A percentile compares a stretch with the other conserved stretches of the same genome.
Evolutionary conservation across 148 eudicot genomes (phyloP).

Genomic region (Drosera capensis): DNA sequence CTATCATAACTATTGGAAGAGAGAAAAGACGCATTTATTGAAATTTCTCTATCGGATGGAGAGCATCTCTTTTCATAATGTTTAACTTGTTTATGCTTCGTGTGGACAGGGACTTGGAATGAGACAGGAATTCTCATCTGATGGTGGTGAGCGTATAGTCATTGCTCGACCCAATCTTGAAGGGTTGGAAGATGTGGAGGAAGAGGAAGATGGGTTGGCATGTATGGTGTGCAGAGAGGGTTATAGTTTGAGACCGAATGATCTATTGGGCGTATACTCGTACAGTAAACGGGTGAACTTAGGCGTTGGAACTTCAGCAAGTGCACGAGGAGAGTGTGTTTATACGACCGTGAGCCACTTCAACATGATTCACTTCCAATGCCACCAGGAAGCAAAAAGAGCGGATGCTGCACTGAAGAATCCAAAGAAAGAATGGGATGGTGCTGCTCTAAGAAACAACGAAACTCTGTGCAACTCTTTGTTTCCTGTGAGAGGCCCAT

Average conservation of each 20-base stretch:
- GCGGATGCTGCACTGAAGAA: constrained; percentile 83
- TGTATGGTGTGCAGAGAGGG: constrained; percentile 99
- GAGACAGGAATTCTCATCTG: constrained; percentile 72
- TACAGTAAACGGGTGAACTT: constrained; percentile 92
- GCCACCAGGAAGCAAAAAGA: constrained; percentile 98
- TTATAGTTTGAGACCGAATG: constrained; percentile 74
- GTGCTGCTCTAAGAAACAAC: constrained; percentile 88
- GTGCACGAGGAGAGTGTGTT: constrained; percentile 85
- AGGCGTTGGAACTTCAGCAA: constrained; percentile 69
- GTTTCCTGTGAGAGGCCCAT: constrained; percentile 81
- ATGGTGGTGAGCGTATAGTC: constrained; percentile 95
- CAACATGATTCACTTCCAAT: constrained; percentile 92
- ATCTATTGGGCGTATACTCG: constrained; percentile 77
- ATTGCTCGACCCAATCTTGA: constrained; percentile 71
- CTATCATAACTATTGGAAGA: too few species aligned
- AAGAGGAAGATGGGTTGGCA: constrained; percentile 93
- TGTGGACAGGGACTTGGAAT: constrained; percentile 57
- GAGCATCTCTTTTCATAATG: too few species aligned
- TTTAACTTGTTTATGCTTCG: too few species aligned
- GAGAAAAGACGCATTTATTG: too few species aligned
- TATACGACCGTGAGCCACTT: constrained; percentile 98
- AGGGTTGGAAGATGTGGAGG: constrained; percentile 92
- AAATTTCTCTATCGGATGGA: too few species aligned
- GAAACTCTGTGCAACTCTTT: constrained; percentile 93
- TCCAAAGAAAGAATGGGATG: constrained; percentile 99